phyloP scores from a whole-genome alignment of 805 yeast species.

The Danielia reshetovae region DNA sequence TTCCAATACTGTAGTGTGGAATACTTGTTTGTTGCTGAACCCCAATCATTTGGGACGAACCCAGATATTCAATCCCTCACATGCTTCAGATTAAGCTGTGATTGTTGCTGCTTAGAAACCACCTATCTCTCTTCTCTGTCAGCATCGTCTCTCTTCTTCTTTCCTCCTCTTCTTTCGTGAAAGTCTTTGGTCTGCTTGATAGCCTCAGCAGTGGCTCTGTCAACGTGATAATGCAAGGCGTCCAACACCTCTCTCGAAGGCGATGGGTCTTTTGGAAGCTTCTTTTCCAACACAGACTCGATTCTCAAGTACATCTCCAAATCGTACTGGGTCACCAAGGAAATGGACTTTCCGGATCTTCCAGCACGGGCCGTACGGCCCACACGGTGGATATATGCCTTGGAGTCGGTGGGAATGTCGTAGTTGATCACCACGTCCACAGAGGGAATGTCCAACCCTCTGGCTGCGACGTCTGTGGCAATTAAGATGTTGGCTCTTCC shows the following conservation, averaged over 20 bases:
- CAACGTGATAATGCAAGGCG: slow-evolving; percentile 81
- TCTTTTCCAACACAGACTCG: slow-evolving; percentile 80
- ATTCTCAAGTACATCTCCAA: slow-evolving; percentile 83
- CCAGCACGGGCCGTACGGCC: slow-evolving; percentile 98
- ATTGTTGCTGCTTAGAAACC: too few relatives aligned
- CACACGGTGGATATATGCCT: slow-evolving; percentile 81
- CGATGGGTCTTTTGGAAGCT: slow-evolving; percentile 73
- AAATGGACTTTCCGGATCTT: slow-evolving; percentile 79
- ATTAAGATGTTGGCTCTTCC: slow-evolving; percentile 66
- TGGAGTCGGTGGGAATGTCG: slow-evolving; percentile 81
- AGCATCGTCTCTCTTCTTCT: slow-evolving; percentile 36
- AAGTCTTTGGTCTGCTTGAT: slow-evolving; percentile 70
- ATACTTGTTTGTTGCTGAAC: too few relatives aligned
- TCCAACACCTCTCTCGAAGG: slow-evolving; percentile 74
- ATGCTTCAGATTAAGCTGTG: too few relatives aligned
- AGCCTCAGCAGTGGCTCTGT: slow-evolving; percentile 87
- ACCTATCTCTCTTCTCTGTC: slow-evolving; percentile 31
- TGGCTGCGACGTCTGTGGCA: slow-evolving; percentile 86
- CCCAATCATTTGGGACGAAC: too few relatives aligned
- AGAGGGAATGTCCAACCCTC: slow-evolving; percentile 81
- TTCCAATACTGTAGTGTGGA: too few relatives aligned
- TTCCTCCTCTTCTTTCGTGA: slow-evolving; percentile 41
- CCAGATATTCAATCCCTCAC: too few relatives aligned
- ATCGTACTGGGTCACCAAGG: slow-evolving; percentile 92
- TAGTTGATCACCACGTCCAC: slow-evolving; percentile 76